Evolutionary conservation across 2,329 filamentous ascomycete genomes (phyloP).

Genomic region (Cercospora janseana): DNA sequence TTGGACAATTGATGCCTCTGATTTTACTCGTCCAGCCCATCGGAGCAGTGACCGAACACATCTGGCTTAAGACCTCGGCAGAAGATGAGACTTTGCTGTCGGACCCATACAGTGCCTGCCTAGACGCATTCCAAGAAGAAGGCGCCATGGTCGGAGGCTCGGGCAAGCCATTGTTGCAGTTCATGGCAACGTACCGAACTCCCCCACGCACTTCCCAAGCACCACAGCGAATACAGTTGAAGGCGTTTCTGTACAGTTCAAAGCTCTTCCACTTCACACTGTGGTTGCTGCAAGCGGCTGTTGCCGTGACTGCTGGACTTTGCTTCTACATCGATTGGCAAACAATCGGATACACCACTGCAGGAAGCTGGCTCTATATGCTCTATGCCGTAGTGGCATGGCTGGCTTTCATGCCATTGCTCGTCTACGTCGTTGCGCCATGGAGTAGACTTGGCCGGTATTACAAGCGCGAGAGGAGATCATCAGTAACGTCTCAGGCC

Average conservation of each 20-base stretch:
- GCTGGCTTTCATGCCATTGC: background rate
- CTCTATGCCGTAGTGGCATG: slow-evolving; percentile 11
- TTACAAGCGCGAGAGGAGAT: slow-evolving; percentile 12
- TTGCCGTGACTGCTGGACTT: slow-evolving; percentile 6
- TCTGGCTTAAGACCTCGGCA: slow-evolving; percentile 13
- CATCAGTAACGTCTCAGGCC: background rate
- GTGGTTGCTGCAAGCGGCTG: slow-evolving; percentile 13
- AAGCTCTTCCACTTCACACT: slow-evolving; percentile 18
- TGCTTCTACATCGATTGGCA: slow-evolving; percentile 16
- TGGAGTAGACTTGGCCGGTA: slow-evolving; percentile 16
- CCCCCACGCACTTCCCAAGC: slow-evolving; percentile 12
- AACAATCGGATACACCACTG: slow-evolving; percentile 12
- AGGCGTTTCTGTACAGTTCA: slow-evolving; percentile 21
- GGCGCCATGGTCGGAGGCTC: slow-evolving; percentile 2
- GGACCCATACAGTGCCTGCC: slow-evolving; percentile 14
- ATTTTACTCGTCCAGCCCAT: slow-evolving; percentile 29
- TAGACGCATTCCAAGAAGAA: slow-evolving; percentile 2
- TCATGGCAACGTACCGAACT: slow-evolving; percentile 18
- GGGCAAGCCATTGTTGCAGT: slow-evolving; percentile 16
- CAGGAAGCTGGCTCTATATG: slow-evolving; percentile 18
- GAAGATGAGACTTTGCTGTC: slow-evolving; percentile 16
- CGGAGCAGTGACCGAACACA: slow-evolving; percentile 24
- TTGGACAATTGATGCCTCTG: slow-evolving; percentile 32
- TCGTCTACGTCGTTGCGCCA: slow-evolving; percentile 6
- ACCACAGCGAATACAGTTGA: slow-evolving; percentile 19